phyloP scores from a whole-genome alignment of 164 flowering plant genomes.

The Sedum album region DNA sequence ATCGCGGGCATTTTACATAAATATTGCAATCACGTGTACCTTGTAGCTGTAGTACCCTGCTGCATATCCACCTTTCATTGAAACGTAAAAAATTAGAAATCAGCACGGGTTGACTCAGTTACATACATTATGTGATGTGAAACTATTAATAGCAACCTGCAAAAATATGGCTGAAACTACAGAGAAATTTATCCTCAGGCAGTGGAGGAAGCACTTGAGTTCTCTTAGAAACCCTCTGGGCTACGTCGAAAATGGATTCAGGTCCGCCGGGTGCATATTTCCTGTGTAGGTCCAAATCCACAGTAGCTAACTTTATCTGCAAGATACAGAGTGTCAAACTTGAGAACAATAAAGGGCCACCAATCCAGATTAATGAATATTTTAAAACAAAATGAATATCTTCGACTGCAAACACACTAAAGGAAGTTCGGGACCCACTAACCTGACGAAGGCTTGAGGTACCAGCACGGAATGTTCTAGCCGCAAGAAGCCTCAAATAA shows the following conservation, averaged over 20 bases:
- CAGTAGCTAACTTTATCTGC: conserved; percentile 68
- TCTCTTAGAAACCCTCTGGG: conserved; percentile 45
- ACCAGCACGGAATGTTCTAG: conserved; percentile 93
- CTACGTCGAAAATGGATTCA: conserved; percentile 80
- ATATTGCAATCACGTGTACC: conserved; percentile 31
- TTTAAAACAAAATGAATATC: neutral
- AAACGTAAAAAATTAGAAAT: neutral
- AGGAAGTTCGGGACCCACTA: neutral
- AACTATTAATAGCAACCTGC: conserved; percentile 38
- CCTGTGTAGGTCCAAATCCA: conserved; percentile 81
- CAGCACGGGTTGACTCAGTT: neutral
- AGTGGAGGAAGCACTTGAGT: conserved; percentile 83
- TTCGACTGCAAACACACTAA: neutral
- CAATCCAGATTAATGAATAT: neutral
- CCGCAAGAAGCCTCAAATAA: conserved; percentile 78
- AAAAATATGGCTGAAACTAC: conserved; percentile 94
- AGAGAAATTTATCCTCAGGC: conserved; percentile 86
- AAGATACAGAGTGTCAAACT: neutral
- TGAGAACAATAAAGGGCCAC: neutral
- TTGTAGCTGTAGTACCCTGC: conserved; percentile 99
- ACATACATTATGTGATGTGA: neutral
- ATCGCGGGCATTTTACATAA: neutral
- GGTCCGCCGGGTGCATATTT: conserved; percentile 73
- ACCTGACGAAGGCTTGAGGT: conserved; percentile 91
- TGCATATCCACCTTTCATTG: conserved; percentile 68